Conservation (phyloP, 202 grass and related monocot genomes). For the Cymbopogon flexuosus region DNA sequence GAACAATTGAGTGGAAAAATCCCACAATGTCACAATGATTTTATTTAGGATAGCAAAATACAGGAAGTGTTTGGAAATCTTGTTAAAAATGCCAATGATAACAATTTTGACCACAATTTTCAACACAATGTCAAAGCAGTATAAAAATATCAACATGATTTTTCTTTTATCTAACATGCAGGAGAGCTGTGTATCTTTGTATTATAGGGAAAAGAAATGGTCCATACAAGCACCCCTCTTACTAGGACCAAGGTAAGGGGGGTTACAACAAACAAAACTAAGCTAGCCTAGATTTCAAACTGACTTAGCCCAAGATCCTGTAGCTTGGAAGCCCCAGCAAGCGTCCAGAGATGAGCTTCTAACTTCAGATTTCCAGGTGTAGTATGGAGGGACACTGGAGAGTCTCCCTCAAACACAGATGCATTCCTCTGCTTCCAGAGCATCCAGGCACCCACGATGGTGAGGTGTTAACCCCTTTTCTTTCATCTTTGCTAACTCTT, state of each 20-base stretch:
- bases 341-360: neutral
- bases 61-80: neutral
- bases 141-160: constrained; percentile 9
- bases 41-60: constrained; percentile 13
- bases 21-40: neutral
- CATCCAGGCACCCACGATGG: neutral
- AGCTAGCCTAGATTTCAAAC: neutral
- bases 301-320: neutral
- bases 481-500: neutral
- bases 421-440: neutral
- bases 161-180: neutral
- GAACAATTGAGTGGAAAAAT: constrained; percentile 6
- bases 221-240: neutral
- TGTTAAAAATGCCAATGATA: neutral
- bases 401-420: neutral
- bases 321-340: neutral
- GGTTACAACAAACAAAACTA: neutral
- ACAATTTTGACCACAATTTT: neutral
- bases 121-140: neutral
- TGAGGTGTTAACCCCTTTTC: neutral
- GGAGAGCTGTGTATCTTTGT: neutral
- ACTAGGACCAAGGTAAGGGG: neutral
- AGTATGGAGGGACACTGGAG: neutral
- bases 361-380: neutral
- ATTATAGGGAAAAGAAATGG: neutral